These are phyloP conservation scores for Rhynchosporium agropyri DNA, from an alignment of 2,329 filamentous ascomycete genomes.

Conservation along the genomic window DNA sequence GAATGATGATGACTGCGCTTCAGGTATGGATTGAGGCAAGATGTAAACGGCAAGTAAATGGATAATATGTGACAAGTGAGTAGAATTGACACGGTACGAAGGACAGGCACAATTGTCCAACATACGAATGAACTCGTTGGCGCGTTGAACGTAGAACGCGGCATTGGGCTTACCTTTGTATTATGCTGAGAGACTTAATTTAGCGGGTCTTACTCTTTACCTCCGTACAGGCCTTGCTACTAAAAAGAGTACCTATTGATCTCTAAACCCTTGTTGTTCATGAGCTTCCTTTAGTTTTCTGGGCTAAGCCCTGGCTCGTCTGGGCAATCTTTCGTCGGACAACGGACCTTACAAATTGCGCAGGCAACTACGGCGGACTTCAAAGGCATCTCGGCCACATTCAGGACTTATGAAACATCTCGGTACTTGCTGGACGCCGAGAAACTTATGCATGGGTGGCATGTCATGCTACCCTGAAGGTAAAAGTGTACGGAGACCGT, in stretches of 20 bases:
- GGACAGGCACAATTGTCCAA: too few species aligned
- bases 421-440: conserved; percentile 13
- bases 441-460: conserved; percentile 16
- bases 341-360: conserved; percentile 7
- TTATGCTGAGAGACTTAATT: conserved; percentile 8
- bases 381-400: background rate
- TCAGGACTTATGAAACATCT: conserved; percentile 6
- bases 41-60: background rate
- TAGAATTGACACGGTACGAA: background rate
- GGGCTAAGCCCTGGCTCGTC: conserved; percentile 1
- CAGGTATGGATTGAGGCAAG: background rate
- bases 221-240: too few species aligned
- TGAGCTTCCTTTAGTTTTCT: conserved; percentile 10
- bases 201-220: too few species aligned
- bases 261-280: background rate
- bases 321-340: too few species aligned
- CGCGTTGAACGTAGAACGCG: conserved; percentile 3
- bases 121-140: background rate
- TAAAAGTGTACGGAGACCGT: background rate
- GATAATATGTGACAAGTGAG: conserved; percentile 4
- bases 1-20: conserved; percentile 11
- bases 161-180: conserved; percentile 15
- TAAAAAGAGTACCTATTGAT: too few species aligned
- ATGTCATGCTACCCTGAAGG: background rate
- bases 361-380: conserved; percentile 12